Conservation (phyloP, 2,329 filamentous ascomycete species). For the Emergomyces pasteurianus region DNA sequence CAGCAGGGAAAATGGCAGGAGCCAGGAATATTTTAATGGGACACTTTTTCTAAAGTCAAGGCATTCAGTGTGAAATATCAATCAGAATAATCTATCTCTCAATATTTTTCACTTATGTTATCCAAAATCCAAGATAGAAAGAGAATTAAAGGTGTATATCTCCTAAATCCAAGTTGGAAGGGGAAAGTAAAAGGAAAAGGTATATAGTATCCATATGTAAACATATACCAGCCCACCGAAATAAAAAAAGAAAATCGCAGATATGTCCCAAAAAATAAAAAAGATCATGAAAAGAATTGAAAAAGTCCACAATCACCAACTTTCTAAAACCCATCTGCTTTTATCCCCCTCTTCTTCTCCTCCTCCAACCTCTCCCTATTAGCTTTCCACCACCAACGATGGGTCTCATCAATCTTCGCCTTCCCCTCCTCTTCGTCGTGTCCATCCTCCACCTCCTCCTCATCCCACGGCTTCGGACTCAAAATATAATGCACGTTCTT, state of each 20-base stretch:
- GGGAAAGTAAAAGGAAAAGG: background rate
- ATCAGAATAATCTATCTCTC: background rate
- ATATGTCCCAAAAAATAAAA: background rate
- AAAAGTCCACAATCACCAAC: background rate
- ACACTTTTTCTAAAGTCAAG: background rate
- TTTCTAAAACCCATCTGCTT: slow-evolving; percentile 38
- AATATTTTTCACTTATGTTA: background rate
- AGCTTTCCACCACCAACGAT: slow-evolving; percentile 47
- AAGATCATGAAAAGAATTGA: background rate
- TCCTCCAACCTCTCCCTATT: slow-evolving; percentile 37
- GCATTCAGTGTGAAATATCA: background rate
- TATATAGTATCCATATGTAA: background rate
- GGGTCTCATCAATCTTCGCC: slow-evolving; percentile 35
- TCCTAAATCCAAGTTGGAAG: background rate
- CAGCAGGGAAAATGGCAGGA: background rate
- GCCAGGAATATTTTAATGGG: background rate
- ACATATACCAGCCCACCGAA: background rate
- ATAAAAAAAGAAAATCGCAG: background rate
- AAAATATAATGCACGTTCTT: slow-evolving; percentile 54
- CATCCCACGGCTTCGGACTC: slow-evolving; percentile 53
- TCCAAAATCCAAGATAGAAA: background rate
- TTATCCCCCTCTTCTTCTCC: slow-evolving; percentile 38
- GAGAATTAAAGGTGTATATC: background rate
- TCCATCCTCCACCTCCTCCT: slow-evolving; percentile 18
- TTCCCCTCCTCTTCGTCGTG: slow-evolving; percentile 9